Percentiles rank a stretch among this genome's conserved stretches.
Conservation (phyloP, 2,329 filamentous ascomycete species). For the Pseudomassariella vexata region DNA sequence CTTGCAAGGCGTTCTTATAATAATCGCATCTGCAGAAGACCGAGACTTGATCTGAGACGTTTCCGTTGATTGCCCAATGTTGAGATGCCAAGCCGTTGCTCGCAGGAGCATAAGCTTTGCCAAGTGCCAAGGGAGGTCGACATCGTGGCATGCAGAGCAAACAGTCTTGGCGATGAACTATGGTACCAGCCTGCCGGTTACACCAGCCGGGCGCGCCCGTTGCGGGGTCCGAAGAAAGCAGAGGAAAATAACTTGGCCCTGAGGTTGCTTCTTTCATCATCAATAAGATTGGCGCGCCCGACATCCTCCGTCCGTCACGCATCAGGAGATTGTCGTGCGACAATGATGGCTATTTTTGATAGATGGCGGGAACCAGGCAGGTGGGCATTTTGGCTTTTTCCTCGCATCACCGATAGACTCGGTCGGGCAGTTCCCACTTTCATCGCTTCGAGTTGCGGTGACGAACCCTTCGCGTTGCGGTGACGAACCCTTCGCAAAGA, state of each 20-base stretch:
- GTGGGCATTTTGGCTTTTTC: too few relatives aligned
- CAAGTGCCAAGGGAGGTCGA: constrained; percentile 6
- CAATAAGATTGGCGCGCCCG: too few relatives aligned
- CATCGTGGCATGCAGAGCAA: constrained; percentile 4
- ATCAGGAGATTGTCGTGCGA: neutral
- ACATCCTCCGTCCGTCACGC: neutral
- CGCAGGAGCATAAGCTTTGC: constrained; percentile 6
- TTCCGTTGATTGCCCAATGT: neutral
- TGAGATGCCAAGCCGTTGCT: constrained; percentile 4
- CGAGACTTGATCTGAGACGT: neutral
- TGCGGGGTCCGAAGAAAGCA: neutral
- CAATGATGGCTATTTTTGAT: neutral
- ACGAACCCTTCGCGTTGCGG: too few relatives aligned
- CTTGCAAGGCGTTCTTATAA: too few relatives aligned
- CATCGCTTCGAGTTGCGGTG: too few relatives aligned
- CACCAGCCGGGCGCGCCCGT: neutral
- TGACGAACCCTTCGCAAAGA: too few relatives aligned
- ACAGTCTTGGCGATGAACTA: constrained; percentile 5
- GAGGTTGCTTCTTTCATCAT: too few relatives aligned
- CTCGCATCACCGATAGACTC: too few relatives aligned
- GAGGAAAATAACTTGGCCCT: too few relatives aligned
- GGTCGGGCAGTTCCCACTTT: too few relatives aligned
- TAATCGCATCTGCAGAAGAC: too few relatives aligned
- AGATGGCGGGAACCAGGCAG: neutral
- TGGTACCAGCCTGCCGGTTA: constrained; percentile 1